Base-by-base conservation (phyloP, 1,284 basidiomycete genomes). In the Athelia psychrophila region DNA sequence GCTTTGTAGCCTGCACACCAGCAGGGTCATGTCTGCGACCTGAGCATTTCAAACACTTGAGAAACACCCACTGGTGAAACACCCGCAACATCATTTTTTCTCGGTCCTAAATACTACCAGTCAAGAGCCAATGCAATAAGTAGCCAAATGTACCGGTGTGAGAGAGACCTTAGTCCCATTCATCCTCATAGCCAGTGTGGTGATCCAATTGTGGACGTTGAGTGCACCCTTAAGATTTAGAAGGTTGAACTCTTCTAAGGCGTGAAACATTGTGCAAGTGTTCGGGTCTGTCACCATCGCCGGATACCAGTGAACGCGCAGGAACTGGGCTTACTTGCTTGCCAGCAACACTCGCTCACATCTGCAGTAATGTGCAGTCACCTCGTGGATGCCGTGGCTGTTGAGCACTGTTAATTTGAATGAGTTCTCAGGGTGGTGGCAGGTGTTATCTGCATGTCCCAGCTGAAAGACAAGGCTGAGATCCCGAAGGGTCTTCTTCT, bases 21-120 rank as follows among this genome's bases (percentile, higher is more conserved):
- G 19, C 25, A 3, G 45, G 33, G n/a, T 42, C 38, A 32, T 58
- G 58, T 24, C 51, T 50, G 8, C 58, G 52, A 13, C 58, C 59
- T 2, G 44, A 49, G 12, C 56, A 36, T 42, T 61, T 61, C 12
- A 51, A 16, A 52, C 59, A 54, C 45, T 52, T 53, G 36, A 60
- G 45, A 44, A 59, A 54, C 4, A 53, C 46, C 42, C 51, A 60
- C 42, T 60, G 52, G 6, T 56, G 19, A 3, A 60, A n/a, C 15
- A 22, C 18, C 10, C 15, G n/a, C n/a, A 8, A 15, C 18, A 42
- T 19, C 18, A 33, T n/a, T 27, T 52, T 35, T 30, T 33, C n/a
- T 2, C 44, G 33, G 44, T 55, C 44, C 53, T 56, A 12, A 6
- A 6, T 16, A 42, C 38, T 6, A 42, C 6, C 6, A n/a, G 8